A percentile compares a stretch with the other conserved stretches of the same genome.
phyloP scores from a whole-genome alignment of 2,329 filamentous ascomycete species.

The Aspergillus persii region DNA sequence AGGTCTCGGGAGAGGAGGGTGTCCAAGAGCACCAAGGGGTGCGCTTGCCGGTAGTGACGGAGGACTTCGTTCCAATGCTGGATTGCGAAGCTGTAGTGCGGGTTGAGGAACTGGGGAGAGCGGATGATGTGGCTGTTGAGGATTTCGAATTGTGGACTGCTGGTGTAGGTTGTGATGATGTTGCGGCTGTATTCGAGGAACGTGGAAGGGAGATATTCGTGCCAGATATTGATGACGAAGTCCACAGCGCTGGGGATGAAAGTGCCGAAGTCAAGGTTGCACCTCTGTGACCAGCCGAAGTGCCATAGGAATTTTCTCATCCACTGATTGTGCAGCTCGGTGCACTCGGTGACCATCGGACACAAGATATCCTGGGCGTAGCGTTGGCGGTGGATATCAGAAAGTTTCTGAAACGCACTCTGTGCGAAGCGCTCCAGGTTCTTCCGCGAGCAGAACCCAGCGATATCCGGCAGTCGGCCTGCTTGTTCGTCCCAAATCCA shows the following conservation, averaged over 20 bases:
- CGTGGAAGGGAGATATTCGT: slow-evolving; percentile 12
- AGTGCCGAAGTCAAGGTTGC: slow-evolving; percentile 11
- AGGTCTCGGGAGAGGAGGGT: background rate
- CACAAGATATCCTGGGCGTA: slow-evolving; percentile 17
- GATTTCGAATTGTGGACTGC: slow-evolving; percentile 1
- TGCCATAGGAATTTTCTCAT: slow-evolving; percentile 16
- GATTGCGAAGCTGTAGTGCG: background rate
- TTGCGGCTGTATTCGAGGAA: slow-evolving; percentile 7
- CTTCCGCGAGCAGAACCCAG: slow-evolving; percentile 2
- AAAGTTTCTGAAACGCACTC: slow-evolving; percentile 3
- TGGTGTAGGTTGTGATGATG: background rate
- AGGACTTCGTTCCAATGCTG: background rate
- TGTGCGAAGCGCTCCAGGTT: slow-evolving; percentile 12
- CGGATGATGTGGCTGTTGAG: background rate
- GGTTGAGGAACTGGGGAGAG: background rate
- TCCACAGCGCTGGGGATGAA: slow-evolving; percentile 9
- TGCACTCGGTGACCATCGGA: slow-evolving; percentile 17
- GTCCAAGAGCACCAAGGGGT: background rate
- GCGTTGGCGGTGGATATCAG: background rate
- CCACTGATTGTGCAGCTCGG: slow-evolving; percentile 19
- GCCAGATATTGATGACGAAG: slow-evolving; percentile 10
- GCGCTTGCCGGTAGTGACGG: background rate
- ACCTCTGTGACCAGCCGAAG: background rate
- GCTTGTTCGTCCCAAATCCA: slow-evolving; percentile 13
- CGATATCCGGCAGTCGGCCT: slow-evolving; percentile 3